A percentile compares a stretch with the other conserved stretches of the same genome.
These are phyloP conservation scores for Candida sp. DNA, from an alignment of 1,139 yeast species.

Conservation along the genomic window DNA sequence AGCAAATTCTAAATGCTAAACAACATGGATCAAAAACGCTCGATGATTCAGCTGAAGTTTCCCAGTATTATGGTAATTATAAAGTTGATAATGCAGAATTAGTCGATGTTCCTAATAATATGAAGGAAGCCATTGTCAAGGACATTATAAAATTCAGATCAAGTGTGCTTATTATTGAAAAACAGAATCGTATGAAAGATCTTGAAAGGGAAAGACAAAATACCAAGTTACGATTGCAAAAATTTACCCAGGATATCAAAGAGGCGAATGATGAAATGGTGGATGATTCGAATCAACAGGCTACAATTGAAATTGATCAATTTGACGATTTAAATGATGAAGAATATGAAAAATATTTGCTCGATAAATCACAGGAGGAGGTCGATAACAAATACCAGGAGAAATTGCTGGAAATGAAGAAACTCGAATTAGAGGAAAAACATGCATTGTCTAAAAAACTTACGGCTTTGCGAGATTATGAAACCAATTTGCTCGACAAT, in stretches of 20 bases:
- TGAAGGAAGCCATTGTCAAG: conserved; percentile 53
- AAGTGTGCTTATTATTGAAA: conserved; percentile 56
- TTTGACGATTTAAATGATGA: conserved; percentile 28
- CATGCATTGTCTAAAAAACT: conserved; percentile 15
- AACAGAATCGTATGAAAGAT: conserved; percentile 51
- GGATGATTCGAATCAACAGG: conserved; percentile 3
- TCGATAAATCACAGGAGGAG: conserved; percentile 11
- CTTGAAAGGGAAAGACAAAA: conserved; percentile 48
- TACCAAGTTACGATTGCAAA: conserved; percentile 48
- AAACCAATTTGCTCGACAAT: conserved; percentile 30
- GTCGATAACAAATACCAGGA: conserved; percentile 18
- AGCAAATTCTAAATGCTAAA: conserved; percentile 16
- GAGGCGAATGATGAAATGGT: conserved; percentile 17
- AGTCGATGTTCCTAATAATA: conserved; percentile 58
- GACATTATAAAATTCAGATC: conserved; percentile 64
- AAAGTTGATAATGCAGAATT: conserved; percentile 59
- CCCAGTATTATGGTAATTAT: conserved; percentile 39
- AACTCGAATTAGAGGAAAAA: conserved; percentile 17
- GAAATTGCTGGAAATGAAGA: conserved; percentile 12
- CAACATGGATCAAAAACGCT: conserved; percentile 16
- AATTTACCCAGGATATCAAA: conserved; percentile 46
- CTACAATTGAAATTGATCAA: conserved; percentile 14
- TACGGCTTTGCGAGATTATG: conserved; percentile 22
- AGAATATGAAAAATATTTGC: conserved; percentile 26
- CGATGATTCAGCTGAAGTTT: conserved; percentile 34